Conservation (phyloP, 495 filamentous ascomycete genomes). For the Xylaria nigripes region DNA sequence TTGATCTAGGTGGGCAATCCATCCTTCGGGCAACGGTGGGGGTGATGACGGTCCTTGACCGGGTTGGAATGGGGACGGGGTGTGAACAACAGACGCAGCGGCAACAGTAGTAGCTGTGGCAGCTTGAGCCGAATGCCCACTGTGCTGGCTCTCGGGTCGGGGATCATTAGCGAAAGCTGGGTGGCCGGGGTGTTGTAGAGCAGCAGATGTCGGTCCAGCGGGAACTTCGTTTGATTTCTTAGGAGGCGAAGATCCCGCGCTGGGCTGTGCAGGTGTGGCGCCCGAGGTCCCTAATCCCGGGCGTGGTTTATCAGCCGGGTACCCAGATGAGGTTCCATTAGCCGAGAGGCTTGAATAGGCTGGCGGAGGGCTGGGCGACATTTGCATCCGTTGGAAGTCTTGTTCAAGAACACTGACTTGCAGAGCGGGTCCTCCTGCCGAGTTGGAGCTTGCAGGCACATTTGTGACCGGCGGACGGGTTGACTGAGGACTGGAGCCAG, state of each 20-base stretch:
- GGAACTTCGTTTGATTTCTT: conserved; percentile 37
- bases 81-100: conserved; percentile 26
- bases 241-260: conserved; percentile 35
- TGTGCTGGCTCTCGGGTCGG: conserved; percentile 33
- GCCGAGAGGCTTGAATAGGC: conserved; percentile 78
- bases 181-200: conserved; percentile 51
- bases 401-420: conserved; percentile 66
- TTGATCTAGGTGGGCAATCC: conserved; percentile 94
- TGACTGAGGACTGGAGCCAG: conserved; percentile 25
- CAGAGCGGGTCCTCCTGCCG: conserved; percentile 18
- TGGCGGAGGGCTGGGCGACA: conserved; percentile 78
- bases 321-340: conserved; percentile 40
- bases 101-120: neutral
- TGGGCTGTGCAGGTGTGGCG: conserved; percentile 23
- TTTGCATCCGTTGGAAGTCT: conserved; percentile 80
- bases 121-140: conserved; percentile 37
- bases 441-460: conserved; percentile 14
- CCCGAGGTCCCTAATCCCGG: conserved; percentile 34
- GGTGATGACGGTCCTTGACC: conserved; percentile 67
- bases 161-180: conserved; percentile 84
- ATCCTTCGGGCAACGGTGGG: conserved; percentile 90
- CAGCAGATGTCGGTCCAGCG: conserved; percentile 38
- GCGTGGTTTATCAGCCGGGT: conserved; percentile 68
- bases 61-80: conserved; percentile 36
- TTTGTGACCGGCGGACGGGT: conserved; percentile 21